Evolutionary conservation across 2,329 filamentous ascomycete genomes (phyloP).

Genomic region (Aspergillus fischeri): DNA sequence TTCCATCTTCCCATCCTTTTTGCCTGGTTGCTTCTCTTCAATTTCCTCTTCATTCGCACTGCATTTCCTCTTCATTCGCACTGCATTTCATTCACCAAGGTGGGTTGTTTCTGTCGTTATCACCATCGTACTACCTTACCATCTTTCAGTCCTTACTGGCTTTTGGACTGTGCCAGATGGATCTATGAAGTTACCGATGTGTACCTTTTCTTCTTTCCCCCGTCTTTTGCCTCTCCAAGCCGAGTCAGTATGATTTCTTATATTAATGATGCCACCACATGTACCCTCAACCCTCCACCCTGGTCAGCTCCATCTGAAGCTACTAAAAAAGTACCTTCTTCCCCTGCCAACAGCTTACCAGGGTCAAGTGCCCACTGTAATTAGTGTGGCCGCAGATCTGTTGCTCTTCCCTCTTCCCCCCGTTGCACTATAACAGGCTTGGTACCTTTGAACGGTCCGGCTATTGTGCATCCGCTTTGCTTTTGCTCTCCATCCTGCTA

Average conservation of each 20-base stretch:
- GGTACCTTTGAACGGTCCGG: neutral
- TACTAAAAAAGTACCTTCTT: neutral
- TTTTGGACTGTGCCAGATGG: neutral
- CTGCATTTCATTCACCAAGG: neutral
- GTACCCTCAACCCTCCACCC: neutral
- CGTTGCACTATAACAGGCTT: neutral
- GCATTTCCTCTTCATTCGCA: neutral
- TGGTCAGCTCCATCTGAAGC: neutral
- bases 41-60: neutral
- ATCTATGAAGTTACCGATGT: neutral
- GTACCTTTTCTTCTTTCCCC: neutral
- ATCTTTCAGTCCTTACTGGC: neutral
- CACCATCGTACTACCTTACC: neutral
- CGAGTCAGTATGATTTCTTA: neutral
- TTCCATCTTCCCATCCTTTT: neutral
- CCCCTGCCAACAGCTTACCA: neutral
- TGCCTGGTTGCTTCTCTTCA: constrained; percentile 1
- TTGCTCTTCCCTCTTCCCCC: neutral
- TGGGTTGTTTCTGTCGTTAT: neutral
- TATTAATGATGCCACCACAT: neutral
- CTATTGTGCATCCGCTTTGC: neutral
- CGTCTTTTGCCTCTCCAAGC: constrained; percentile 4
- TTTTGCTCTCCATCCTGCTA: constrained; percentile 3
- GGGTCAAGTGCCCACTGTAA: constrained; percentile 3
- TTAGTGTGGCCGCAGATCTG: constrained; percentile 1